Base-by-base conservation (phyloP, 139 green algal genomes). In the Zygnema cylindricum region DNA sequence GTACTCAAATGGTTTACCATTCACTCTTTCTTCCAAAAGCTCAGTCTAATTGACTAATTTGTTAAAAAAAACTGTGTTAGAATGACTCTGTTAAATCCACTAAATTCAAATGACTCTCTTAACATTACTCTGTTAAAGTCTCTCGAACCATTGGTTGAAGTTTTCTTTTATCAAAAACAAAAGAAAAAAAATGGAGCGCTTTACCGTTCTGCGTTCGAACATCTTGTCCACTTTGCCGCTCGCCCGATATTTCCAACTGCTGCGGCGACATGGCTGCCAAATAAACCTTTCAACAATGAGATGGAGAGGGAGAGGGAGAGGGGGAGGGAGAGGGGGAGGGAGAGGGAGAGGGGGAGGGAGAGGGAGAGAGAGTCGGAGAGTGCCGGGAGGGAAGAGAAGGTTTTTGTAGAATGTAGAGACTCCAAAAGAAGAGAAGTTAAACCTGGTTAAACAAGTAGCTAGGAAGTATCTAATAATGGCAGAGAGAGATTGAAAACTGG, bases 211-310 rank as follows among this genome's bases (percentile, higher is more conserved):
- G 94, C 2, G 94, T 94, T 0, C 97, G 93, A 1, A 99, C 97
- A 92, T 99, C 97, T 86, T 98, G 93, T 0, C 97, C 97, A 69
- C 92, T 95, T 49, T 95, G 90, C 1, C 97, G 91, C 33, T 98
- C 95, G 38, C 97, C 97, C 21, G 88, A 82, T 22, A 92, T 77
- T 33, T 92, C 82, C 25, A 92, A 16, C 49, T 63, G 49, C 49
- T 73, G 57, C 57, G 57, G 30, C 30, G 30, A 25, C 30, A 73
- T 30, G 57, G 57, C 30, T 73, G 57, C 30, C 57, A 30, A 73
- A 35, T 73, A 30, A 30, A 30, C 57, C 25, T 25, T 25, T 35
- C 57, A 73, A 30, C 25, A 35, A 30, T 30, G 57, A 30, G 30
- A 73, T 35, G 57, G 57, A 30, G 30, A 30, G 30, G 30, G 30